Base-by-base conservation (phyloP, 805 yeast genomes). In the Jamesozyma rosinii region DNA sequence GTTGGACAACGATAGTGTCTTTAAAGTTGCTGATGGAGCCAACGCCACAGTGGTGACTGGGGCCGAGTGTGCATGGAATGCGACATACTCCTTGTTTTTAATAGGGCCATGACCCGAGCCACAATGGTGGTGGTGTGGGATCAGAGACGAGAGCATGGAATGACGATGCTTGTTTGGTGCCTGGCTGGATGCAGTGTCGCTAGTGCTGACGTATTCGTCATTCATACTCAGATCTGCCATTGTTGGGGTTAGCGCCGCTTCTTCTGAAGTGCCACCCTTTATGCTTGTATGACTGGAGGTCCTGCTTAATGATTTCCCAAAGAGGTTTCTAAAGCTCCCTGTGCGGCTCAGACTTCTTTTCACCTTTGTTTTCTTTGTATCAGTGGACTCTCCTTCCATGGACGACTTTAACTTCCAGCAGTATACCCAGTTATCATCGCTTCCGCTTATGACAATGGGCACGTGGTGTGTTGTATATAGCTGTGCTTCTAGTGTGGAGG, bases 361-460 rank as follows among this genome's bases (percentile, higher is more conserved):
- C 9, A 14, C 1, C 26, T 24, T 31, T 13, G 13, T 40, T 17
- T 22, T 32, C 8, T 35, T 31, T 4, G 8, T 21, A 13, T 33
- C 31, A 15, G 30, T 29, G 5, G 24, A 11, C 13, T 20, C 37
- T 15, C 14, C 13, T 22, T 15, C 33, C 30, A 20, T 26, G n/a
- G 49, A 59, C 4, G 59, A 59, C 34, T 59, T 64, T n/a, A 71
- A 61, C 42, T 72, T 72, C 97, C 97, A 89, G 5, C 86, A 64
- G 57, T 88, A 88, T 10, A 84, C 76, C 79, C 88, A 79, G 50
- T 83, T 85, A 63, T 89, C 90, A 59, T 89, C 97, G 9, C 94
- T 83, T 0, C 95, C 95, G 5, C 83, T 71, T 5, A 88, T 70
- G 52, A 75, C 78, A 13, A 46, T 37, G 3, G 53, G 52, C 21